Evolutionary conservation across 371 early-diverging fungal genomes (phyloP), one percentile per base, ranked within the genome.

Genomic region (Mortierella sp.): DNA sequence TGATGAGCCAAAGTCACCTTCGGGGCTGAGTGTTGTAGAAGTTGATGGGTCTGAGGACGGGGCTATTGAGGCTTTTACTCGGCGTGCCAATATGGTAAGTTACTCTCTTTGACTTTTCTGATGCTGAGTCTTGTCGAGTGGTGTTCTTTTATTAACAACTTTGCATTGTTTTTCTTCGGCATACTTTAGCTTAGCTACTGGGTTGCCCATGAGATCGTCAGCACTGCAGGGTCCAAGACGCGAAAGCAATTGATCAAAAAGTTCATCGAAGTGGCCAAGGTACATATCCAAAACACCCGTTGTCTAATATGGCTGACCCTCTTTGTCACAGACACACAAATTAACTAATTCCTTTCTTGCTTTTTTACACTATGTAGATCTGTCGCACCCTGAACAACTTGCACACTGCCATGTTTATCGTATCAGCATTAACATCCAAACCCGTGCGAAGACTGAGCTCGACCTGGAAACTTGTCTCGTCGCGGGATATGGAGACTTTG

Each of bases 181-280:
- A 79, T 83, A 13, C 16, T 50, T 13, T 50, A 82, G 89, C 74
- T 90, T 13, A 89, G 91, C 34, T 91, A 92, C 74, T 92, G 92
- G 92, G 90, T 92, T 7, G 88, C 91, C 5, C 83, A 91, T 52
- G 92, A 92, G 78, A 88, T 92, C 42, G 87, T 90, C 75, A 89
- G 86, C 31, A 52, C 86, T 16, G 79, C 79, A 24, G 79, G 77
- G n/a, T 70, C 80, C 44, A 91, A 91, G 79, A 74, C 73, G 0
- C 79, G 92, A 21, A 86, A 89, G 45, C 79, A 83, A 54, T 70
- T 92, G 60, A 82, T 92, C 63, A 89, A 90, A 45, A 91, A 91
- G 82, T 91, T 91, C 70, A 92, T 92, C 70, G 83, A 83, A 21
- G 85, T 90, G 38, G 92, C 92, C 48, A 88, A 77, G 80, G 89